Percentiles rank a stretch among this genome's conserved stretches.
Conservation (phyloP, 306 rosid species). For the Vigna mungo region DNA sequence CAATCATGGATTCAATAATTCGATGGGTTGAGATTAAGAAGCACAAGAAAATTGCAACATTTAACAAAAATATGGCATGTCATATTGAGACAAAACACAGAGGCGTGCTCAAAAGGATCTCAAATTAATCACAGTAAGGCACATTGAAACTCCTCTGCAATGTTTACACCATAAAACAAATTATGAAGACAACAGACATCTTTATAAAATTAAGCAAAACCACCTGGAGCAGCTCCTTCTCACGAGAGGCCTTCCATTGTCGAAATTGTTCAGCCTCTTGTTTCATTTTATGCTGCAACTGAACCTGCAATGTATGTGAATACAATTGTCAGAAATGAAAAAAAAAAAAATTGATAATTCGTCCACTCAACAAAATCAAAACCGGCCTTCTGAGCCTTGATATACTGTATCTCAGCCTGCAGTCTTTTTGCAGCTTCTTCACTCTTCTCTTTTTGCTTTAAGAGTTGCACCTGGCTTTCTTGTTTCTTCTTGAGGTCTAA, state of each 20-base stretch:
- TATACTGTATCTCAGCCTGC: conserved; percentile 82
- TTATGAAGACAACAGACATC: conserved; percentile 14
- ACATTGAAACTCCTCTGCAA: not conserved
- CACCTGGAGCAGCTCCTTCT: conserved; percentile 86
- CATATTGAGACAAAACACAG: conserved; percentile 22
- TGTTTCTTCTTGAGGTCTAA: conserved; percentile 78
- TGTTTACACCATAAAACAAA: conserved; percentile 28
- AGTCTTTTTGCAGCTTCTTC: conserved; percentile 81
- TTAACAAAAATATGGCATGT: conserved; percentile 22
- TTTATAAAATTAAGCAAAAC: conserved; percentile 42
- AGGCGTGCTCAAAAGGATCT: conserved; percentile 17
- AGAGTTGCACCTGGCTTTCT: conserved; percentile 79
- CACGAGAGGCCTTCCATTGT: conserved; percentile 83
- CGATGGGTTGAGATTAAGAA: conserved; percentile 1
- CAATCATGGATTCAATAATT: conserved; percentile 28
- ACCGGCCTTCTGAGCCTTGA: conserved; percentile 77
- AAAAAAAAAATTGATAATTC: conserved; percentile 13
- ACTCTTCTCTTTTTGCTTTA: conserved; percentile 79
- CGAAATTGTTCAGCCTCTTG: conserved; percentile 87
- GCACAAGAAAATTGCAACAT: conserved; percentile 8
- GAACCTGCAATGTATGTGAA: conserved; percentile 61
- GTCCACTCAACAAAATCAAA: conserved; percentile 39
- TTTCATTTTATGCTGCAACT: conserved; percentile 80
- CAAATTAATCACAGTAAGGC: conserved; percentile 23
- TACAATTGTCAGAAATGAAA: conserved; percentile 34